phyloP scores from a whole-genome alignment of 2,329 filamentous ascomycete species.

The Trichophyton simii region DNA sequence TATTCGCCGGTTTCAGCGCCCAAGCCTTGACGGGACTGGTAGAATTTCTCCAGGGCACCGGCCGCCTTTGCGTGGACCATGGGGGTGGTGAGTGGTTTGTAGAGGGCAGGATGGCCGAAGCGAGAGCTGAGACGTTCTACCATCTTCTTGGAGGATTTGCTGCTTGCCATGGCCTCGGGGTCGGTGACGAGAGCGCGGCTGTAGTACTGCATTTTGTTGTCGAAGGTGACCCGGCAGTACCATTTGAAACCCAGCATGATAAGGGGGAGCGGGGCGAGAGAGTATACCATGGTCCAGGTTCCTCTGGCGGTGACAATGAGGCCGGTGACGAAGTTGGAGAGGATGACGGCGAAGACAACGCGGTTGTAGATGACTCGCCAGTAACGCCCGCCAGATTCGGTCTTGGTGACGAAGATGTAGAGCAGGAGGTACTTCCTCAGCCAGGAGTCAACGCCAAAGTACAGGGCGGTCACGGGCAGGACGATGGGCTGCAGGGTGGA shows the following conservation, averaged over 20 bases:
- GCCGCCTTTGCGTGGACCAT: constrained; percentile 92
- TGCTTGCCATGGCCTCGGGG: constrained; percentile 30
- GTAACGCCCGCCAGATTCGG: constrained; percentile 82
- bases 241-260: constrained; percentile 73
- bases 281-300: constrained; percentile 52
- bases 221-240: constrained; percentile 65
- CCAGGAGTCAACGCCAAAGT: constrained; percentile 76
- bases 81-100: constrained; percentile 77
- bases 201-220: constrained; percentile 69
- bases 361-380: constrained; percentile 91
- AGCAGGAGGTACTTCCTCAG: constrained; percentile 92
- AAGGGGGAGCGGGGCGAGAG: constrained; percentile 62
- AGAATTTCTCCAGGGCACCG: constrained; percentile 72
- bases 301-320: constrained; percentile 62
- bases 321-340: constrained; percentile 68
- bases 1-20: constrained; percentile 41
- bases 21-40: constrained; percentile 65
- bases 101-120: constrained; percentile 85
- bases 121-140: constrained; percentile 57
- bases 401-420: constrained; percentile 94
- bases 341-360: constrained; percentile 66
- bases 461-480: constrained; percentile 72
- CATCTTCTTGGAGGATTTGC: constrained; percentile 28
- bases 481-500: constrained; percentile 76
- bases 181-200: constrained; percentile 51